Evolutionary conservation across 2,329 filamentous ascomycete species (phyloP), one percentile per base, ranked within the genome.

Genomic region (Aureobasidium lini): DNA sequence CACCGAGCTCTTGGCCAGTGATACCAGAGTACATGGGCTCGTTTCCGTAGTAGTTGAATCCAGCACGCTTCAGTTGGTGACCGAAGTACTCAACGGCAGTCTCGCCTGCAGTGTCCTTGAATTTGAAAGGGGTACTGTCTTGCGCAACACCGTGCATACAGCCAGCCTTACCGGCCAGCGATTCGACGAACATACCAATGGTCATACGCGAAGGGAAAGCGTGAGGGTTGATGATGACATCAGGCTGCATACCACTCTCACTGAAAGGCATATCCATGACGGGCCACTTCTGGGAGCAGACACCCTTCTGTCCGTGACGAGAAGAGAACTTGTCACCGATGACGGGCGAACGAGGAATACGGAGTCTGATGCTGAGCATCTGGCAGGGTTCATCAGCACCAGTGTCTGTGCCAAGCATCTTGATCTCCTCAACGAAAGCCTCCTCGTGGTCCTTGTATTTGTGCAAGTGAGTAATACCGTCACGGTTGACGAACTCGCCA

Each of bases 291-390:
- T 97, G 93, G 16, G 91, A 96, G 69, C 84, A 87, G 53, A 97
- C 94, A 84, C 94, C 94, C 76, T 99, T 99, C 73, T 99, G 94
- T 62, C 94, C 94, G 80, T 99, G 94, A 63, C 94, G 88, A 49
- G 94, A 99, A 10, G 94, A 97, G 79, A 99, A 99, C 75, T 99
- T 99, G 81, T 99, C 94, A 73, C 94, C 94, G 61, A 99, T 96
- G 66, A 96, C 82, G 6, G 94, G 94, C 16, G 88, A 86, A 68
- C 94, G 87, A 42, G 94, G 93, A 63, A 97, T 83, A 37, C 94
- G 88, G 68, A 96, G 88, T 76, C 96, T 97, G 79, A 99, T 84
- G 61, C 90, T 95, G 66, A 99, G 81, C 13, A 88, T 87, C 76
- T 97, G 93, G 64, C 87, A 85, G 3, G 90, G 90, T 71, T 95